Percentiles rank a stretch among this genome's conserved stretches.
phyloP scores from a whole-genome alignment of 306 rosid genomes.

The Begonia fuchsioides region DNA sequence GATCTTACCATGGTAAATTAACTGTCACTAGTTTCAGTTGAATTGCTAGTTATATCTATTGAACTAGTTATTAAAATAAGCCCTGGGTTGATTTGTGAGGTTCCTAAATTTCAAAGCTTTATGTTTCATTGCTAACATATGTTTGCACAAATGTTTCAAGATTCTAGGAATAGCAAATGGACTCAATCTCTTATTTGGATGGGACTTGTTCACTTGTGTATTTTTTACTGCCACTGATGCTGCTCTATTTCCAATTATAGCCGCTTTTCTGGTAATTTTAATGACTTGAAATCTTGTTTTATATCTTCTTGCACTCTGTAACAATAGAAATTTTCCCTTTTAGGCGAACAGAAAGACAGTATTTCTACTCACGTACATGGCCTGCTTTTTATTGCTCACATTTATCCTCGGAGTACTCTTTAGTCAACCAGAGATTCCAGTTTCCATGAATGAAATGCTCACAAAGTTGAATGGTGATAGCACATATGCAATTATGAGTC shows the following conservation, averaged over 20 bases:
- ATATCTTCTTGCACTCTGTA: too few species aligned
- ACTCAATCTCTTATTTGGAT: constrained; percentile 77
- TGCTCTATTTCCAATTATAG: constrained; percentile 46
- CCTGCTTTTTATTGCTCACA: constrained; percentile 46
- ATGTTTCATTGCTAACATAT: neutral
- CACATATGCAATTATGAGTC: constrained; percentile 78
- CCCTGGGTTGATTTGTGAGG: neutral
- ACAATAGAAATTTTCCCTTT: constrained; percentile 14
- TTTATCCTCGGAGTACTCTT: constrained; percentile 49
- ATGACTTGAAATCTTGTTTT: neutral
- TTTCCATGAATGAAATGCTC: constrained; percentile 47
- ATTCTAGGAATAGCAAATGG: constrained; percentile 79
- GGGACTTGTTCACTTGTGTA: constrained; percentile 93
- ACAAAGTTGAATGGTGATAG: constrained; percentile 75
- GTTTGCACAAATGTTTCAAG: constrained; percentile 27
- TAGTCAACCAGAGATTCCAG: constrained; percentile 54
- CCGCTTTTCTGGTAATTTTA: constrained; percentile 54
- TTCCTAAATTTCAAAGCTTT: too few species aligned
- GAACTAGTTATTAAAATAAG: neutral
- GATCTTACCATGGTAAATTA: constrained; percentile 79
- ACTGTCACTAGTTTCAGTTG: neutral
- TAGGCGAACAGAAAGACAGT: constrained; percentile 57
- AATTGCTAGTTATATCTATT: neutral
- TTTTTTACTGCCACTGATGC: constrained; percentile 58
- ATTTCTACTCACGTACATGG: constrained; percentile 32